Evolutionary conservation across 805 yeast genomes (phyloP), one percentile per base, ranked within the genome.

Genomic region (Wickerhamiella spandovensis): DNA sequence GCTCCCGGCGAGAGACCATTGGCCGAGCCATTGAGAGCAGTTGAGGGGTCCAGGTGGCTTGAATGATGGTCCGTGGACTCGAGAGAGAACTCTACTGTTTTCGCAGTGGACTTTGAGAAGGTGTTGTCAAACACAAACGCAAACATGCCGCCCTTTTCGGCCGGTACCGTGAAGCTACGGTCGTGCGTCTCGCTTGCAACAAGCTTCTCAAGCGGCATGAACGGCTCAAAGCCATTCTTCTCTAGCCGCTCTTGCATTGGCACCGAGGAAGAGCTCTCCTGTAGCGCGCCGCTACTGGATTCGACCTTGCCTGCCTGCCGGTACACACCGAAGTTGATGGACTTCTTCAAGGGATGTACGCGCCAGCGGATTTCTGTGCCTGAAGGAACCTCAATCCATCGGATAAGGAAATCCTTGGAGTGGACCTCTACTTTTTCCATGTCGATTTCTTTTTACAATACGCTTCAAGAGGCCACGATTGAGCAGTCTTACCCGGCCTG

Each of bases 371-470:
- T 75, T 18, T 72, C 64, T 28, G 81, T 75, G 52, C 79, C 75
- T 39, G 78, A 82, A 0, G 84, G 82, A 6, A 84, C 84, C 54
- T 79, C 76, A 49, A 89, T 79, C 97, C 97, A 92, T 58, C 90
- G 86, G 60, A 89, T 84, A 54, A 88, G 78, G 61, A 85, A 90
- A 51, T 92, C 83, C 64, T 86, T 84, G 47, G 94, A 81, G 59
- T 89, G 95, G 22, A 92, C 79, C 66, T 90, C 97, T 46, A 92
- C 75, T 1, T 88, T 81, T 66, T 90, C 97, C 96, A 88, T 85
- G 32, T 12, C 32, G 32, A 9, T 28, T 12, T 28, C 3, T 9
- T 9, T 28, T 9, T 28, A 9, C 25, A n/a, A n/a, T n/a, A n/a
- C n/a, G n/a, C n/a, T n/a, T 28, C 32, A 12, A 28, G 32, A 28